Base-by-base conservation (phyloP, 2,329 filamentous ascomycete species). In the Xylariales sp. region DNA sequence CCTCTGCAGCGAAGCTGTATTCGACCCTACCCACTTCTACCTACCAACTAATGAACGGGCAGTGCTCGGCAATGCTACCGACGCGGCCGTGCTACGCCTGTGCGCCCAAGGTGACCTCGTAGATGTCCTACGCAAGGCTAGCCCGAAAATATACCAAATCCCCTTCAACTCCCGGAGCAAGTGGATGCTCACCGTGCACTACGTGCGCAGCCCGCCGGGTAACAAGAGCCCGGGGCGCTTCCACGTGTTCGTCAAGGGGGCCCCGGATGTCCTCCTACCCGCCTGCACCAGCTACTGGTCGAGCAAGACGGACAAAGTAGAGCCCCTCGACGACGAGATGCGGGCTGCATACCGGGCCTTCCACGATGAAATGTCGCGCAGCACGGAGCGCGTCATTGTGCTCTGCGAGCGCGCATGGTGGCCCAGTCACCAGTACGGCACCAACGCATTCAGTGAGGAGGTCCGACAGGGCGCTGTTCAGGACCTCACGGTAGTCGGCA, bases 401-500 rank as follows among this genome's bases (percentile, higher is more conserved):
- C 45, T 69, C 3, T 67, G 62, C 23, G 60, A 67, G 33, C 63
- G 63, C 40, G 54, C 54, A 7, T 53, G 60, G 6, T 43, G 37
- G 0, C 56, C 61, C 5, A 17, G 35, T 39, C 17, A 29, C 13
- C 7, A 15, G 6, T 17, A 15, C 21, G 24, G 24, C 15, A 29
- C 23, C 12, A 35, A 35, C 11, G 13, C 11, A 10, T 23, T 28
- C 8, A 29, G 55, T 28, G 59, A 66, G 27, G 63, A 74, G 6
- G 52, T 72, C 3, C 84, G 88, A 5, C 63, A 67, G 5, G 62
- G 71, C 5, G 73, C 91, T 12, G 88, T 94, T 55, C 66, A 68
- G 24, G 69, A 77, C 20, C 75, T 95, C 21, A 74, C 72, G 4
- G 85, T 94, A 44, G 75, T 87, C 12, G 90, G 89, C n/a, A 73